Base-by-base conservation (phyloP, 2,329 filamentous ascomycete species). In the Venturia aucupariae region DNA sequence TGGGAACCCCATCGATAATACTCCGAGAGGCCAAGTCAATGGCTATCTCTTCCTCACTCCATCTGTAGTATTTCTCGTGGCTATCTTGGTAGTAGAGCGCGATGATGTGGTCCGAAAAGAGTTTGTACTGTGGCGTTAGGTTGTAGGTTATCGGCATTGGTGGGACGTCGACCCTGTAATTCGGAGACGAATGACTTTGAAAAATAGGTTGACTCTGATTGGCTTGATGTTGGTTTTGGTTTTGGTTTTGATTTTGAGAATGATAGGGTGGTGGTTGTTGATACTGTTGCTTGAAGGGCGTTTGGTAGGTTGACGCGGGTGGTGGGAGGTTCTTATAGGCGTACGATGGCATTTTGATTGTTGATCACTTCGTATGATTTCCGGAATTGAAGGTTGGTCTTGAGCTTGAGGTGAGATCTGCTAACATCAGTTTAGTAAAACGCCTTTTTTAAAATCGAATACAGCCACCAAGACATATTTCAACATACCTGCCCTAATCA, bases 31-130 rank as follows among this genome's bases (percentile, higher is more conserved):
- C 51, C 27, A 57, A 17, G 24, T 57, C 51, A 35, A 57, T 10
- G 4, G 51, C 51, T 35, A 57, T 57, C 7, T 57, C 51, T 22
- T 32, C 30, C 27, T 57, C 51, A 30, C 24, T 35, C 51, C 51
- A 57, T 35, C 51, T 32, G 27, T 57, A 57, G 30, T 57, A 57
- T 35, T 57, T 57, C 8, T 57, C 51, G 51, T 57, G 51, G 51
- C 30, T 57, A 15, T 57, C 51, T 15, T 10, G 51, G 51, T 57
- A 35, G 51, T 57, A 57, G 6, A 51, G 22, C 22, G n/a, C n/a
- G 22, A 51, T 22, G 4, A 51, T 51, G 22, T 51, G 24, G 11
- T 15, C 2, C 2, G 24, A 51, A 22, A 22, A 51, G 24, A 11
- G 10, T 2, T 22, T 22, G 13, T 51, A 11, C 17, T 27, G 51